phyloP scores from a whole-genome alignment of 768 basidiomycete genomes.

The Xerocomellus intermedius region DNA sequence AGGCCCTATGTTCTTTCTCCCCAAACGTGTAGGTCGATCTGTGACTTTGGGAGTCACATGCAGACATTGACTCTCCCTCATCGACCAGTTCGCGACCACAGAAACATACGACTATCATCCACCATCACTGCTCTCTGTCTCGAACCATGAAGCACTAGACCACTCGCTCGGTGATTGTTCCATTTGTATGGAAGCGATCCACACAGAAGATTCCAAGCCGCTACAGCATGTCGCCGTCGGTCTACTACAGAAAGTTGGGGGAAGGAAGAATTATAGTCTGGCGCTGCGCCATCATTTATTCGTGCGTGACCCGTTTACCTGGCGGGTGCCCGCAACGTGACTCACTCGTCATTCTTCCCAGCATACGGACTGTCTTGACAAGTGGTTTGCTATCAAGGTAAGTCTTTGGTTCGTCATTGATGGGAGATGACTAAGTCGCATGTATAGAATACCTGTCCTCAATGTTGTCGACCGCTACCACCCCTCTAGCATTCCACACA shows the following conservation, averaged over 20 bases:
- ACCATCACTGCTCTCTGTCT: constrained; percentile 49
- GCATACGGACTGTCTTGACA: constrained; percentile 88
- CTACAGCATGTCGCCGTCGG: constrained; percentile 37
- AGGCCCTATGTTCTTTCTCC: constrained; percentile 84
- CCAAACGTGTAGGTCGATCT: constrained; percentile 50
- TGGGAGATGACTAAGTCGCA: background rate
- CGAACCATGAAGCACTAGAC: constrained; percentile 73
- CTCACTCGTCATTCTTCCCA: constrained; percentile 23
- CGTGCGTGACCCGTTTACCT: constrained; percentile 42
- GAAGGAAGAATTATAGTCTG: constrained; percentile 72
- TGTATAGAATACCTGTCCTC: constrained; percentile 82
- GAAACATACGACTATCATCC: constrained; percentile 87
- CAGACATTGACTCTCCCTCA: background rate
- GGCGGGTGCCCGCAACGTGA: background rate
- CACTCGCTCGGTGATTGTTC: constrained; percentile 83
- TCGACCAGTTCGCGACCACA: constrained; percentile 51
- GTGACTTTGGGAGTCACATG: background rate
- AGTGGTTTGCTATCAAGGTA: constrained; percentile 80
- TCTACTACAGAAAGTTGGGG: constrained; percentile 36
- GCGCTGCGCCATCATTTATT: constrained; percentile 91
- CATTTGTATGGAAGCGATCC: constrained; percentile 90
- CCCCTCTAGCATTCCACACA: constrained; percentile 54
- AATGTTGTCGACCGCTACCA: constrained; percentile 81
- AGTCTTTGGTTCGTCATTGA: background rate
- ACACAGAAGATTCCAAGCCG: constrained; percentile 44